A percentile compares a stretch with the other conserved stretches of the same genome.
Evolutionary conservation across 331 rosid species (phyloP).

Genomic region (Pyracantha coccinea): DNA sequence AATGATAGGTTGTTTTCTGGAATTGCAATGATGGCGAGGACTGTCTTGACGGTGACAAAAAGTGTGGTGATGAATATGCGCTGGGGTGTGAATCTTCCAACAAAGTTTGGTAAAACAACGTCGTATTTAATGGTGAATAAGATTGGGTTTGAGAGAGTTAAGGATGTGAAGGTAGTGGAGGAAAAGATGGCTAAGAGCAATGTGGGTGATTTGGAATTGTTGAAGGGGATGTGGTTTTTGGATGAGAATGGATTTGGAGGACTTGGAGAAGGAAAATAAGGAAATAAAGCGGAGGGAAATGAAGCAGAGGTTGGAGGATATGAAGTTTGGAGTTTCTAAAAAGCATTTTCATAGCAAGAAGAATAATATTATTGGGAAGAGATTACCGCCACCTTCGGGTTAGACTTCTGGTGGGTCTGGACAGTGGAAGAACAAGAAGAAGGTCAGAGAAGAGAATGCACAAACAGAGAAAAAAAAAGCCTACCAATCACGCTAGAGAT

Average conservation of each 20-base stretch:
- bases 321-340: slow-evolving; percentile 29
- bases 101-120: slow-evolving; percentile 31
- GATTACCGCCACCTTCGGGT: slow-evolving; percentile 1
- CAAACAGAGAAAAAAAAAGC: slow-evolving; percentile 29
- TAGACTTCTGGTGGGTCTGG: slow-evolving; percentile 35
- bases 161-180: slow-evolving; percentile 28
- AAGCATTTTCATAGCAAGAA: slow-evolving; percentile 16
- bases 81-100: slow-evolving; percentile 60
- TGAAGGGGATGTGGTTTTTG: slow-evolving; percentile 51
- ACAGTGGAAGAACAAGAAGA: slow-evolving; percentile 43
- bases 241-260: slow-evolving; percentile 61
- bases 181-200: slow-evolving; percentile 3
- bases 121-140: slow-evolving; percentile 58
- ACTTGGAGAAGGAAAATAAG: slow-evolving; percentile 53
- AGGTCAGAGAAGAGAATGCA: slow-evolving; percentile 40
- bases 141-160: slow-evolving; percentile 54
- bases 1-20: slow-evolving; percentile 35
- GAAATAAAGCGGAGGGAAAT: slow-evolving; percentile 62
- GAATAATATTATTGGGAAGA: slow-evolving; percentile 21
- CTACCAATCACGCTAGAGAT: slow-evolving; percentile 32
- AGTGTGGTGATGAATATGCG: slow-evolving; percentile 38
- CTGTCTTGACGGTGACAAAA: slow-evolving; percentile 49
- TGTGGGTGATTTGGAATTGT: slow-evolving; percentile 34
- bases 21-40: slow-evolving; percentile 57
- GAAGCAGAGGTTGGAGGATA: slow-evolving; percentile 51